Percentiles rank a stretch among this genome's conserved stretches.
Evolutionary conservation across 768 basidiomycete species (phyloP).

Genomic region (Calocybe gangraenosa): DNA sequence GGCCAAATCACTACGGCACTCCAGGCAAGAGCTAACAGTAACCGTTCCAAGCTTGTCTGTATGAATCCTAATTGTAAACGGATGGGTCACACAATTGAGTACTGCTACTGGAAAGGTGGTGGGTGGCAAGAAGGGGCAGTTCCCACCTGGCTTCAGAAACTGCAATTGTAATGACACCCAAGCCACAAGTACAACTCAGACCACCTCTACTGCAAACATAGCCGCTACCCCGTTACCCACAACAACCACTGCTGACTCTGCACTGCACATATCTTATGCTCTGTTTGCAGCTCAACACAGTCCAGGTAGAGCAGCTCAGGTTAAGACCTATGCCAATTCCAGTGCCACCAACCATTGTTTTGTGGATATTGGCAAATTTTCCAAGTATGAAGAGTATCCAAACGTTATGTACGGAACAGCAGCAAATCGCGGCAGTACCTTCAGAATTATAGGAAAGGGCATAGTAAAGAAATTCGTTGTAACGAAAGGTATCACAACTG

Average conservation of each 20-base stretch:
- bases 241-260: background rate
- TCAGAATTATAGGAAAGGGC: background rate
- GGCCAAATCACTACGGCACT: background rate
- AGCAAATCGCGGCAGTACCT: background rate
- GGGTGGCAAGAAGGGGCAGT: conserved; percentile 8
- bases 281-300: background rate
- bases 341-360: conserved; percentile 7
- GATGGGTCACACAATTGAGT: conserved; percentile 1
- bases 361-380: background rate
- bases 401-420: background rate
- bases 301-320: background rate
- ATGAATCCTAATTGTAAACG: background rate
- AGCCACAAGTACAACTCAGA: background rate
- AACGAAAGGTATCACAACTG: background rate
- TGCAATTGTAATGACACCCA: background rate
- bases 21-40: background rate
- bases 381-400: background rate
- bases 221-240: background rate
- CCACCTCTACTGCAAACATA: background rate
- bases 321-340: background rate
- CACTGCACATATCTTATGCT: conserved; percentile 6
- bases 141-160: background rate
- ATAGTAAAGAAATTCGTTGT: background rate
- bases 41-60: background rate
- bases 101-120: conserved; percentile 8